Conservation (phyloP, 768 basidiomycete genomes). For the Cubamyces lactineus region DNA sequence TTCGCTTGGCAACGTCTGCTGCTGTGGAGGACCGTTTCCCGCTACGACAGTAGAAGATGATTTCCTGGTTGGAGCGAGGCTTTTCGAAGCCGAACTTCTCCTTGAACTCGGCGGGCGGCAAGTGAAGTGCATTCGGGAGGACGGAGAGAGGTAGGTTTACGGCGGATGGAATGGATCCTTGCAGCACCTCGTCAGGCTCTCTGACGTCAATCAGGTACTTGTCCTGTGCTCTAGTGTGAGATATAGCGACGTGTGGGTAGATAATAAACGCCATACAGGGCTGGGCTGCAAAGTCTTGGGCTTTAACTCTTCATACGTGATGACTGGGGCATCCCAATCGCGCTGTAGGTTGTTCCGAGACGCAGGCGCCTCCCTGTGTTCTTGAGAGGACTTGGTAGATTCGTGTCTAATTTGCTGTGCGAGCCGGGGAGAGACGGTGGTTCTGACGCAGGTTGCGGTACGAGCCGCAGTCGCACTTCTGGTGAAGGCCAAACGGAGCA, state of each 20-base stretch:
- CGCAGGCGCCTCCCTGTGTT: constrained; percentile 37
- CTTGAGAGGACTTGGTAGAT: constrained; percentile 5
- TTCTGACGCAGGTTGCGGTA: background rate
- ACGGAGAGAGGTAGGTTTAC: constrained; percentile 87
- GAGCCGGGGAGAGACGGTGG: constrained; percentile 6
- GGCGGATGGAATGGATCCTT: constrained; percentile 90
- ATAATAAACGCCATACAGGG: constrained; percentile 45
- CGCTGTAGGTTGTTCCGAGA: constrained; percentile 49
- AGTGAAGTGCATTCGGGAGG: constrained; percentile 67
- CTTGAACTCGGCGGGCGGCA: constrained; percentile 58
- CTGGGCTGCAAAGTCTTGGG: constrained; percentile 78
- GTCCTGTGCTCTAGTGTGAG: constrained; percentile 45
- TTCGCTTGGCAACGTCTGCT: constrained; percentile 77
- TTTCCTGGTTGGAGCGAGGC: constrained; percentile 67
- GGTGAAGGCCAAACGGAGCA: constrained; percentile 28
- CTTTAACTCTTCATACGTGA: constrained; percentile 83
- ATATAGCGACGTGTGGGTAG: constrained; percentile 3
- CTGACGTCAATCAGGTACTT: constrained; percentile 87
- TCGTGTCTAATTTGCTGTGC: constrained; percentile 13
- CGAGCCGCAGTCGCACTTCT: constrained; percentile 6
- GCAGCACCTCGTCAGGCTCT: constrained; percentile 87
- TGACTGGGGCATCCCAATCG: constrained; percentile 76
- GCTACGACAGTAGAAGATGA: constrained; percentile 91
- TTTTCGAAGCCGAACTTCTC: constrained; percentile 74
- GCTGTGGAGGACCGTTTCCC: constrained; percentile 84